Evolutionary conservation across 2,329 filamentous ascomycete genomes (phyloP).

Genomic region (Stachybotrys chartarum): DNA sequence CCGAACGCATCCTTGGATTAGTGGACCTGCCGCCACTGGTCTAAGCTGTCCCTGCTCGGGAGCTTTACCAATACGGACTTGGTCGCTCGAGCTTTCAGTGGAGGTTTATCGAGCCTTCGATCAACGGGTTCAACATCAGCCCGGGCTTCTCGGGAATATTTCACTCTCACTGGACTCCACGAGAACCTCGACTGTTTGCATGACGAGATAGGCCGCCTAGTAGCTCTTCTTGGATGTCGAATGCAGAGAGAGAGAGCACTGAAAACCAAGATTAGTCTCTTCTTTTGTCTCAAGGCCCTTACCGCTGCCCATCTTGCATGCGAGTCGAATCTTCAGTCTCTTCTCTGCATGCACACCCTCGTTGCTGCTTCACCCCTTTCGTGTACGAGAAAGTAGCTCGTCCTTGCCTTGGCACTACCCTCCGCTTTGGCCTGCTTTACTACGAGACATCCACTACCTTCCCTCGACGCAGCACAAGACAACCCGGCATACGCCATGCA

Average conservation of each 20-base stretch:
- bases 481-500: slow-evolving; percentile 22
- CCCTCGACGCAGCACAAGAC: slow-evolving; percentile 20
- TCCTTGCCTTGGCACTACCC: slow-evolving; percentile 12
- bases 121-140: neutral
- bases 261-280: no score
- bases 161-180: neutral
- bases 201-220: no score
- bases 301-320: neutral
- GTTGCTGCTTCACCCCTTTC: neutral
- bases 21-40: neutral
- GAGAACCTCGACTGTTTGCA: no score
- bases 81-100: neutral
- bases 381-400: neutral
- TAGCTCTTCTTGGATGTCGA: no score
- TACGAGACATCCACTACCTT: slow-evolving; percentile 8
- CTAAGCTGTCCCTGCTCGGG: neutral
- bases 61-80: neutral
- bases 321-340: neutral
- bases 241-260: no score
- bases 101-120: neutral
- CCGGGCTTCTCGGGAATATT: neutral
- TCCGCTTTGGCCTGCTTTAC: slow-evolving; percentile 7
- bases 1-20: neutral
- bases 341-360: neutral
- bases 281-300: neutral